Base-by-base conservation (phyloP, 2,329 filamentous ascomycete species). In the Fusarium heterosporum region DNA sequence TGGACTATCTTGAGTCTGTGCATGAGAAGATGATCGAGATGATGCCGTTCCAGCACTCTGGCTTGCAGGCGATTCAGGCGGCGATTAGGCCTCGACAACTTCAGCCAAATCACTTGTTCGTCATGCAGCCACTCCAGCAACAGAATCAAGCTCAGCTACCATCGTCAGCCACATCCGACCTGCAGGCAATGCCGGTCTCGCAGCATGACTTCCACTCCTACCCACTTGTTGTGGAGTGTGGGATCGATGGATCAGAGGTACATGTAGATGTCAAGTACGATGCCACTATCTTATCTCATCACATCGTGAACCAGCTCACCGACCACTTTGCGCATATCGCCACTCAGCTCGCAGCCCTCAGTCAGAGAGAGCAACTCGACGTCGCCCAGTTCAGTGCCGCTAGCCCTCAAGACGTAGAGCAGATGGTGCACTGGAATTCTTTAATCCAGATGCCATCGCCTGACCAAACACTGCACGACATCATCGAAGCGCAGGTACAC, bases 211-310 rank as follows among this genome's bases (percentile, higher is more conserved):
- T 49, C 47, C 47, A 49, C 47, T 49, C 47, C 34, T 49, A 49
- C 34, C 47, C 47, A 39, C 47, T 49, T 49, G 34, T 49, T 49
- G 47, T 49, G 47, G 47, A 49, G 34, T 49, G 47, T 30, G 7
- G 34, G 84, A 87, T 71, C 79, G 87, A 46, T 87, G 87, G 69
- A 73, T 87, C 14, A n/a, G 53, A 14, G 46, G 38, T 56, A 22
- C 29, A 17, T 79, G 81, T 28, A 87, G 87, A 45, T 86, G 81
- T 55, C 72, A 83, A 49, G 47, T 49, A 49, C 47, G 47, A 49
- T 40, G 47, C 47, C 47, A 40, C 47, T 34, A 49, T 49, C 34
- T 25, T 49, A 40, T 49, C 47, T 40, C 47, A 49, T 49, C 47
- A 49, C 47, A 49, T 49, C 25, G 47, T 49, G 47, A 34, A 49